A percentile compares a stretch with the other conserved stretches of the same genome.
Evolutionary conservation across 139 green algal genomes (phyloP).

Genomic region (Micractinium conductrix): DNA sequence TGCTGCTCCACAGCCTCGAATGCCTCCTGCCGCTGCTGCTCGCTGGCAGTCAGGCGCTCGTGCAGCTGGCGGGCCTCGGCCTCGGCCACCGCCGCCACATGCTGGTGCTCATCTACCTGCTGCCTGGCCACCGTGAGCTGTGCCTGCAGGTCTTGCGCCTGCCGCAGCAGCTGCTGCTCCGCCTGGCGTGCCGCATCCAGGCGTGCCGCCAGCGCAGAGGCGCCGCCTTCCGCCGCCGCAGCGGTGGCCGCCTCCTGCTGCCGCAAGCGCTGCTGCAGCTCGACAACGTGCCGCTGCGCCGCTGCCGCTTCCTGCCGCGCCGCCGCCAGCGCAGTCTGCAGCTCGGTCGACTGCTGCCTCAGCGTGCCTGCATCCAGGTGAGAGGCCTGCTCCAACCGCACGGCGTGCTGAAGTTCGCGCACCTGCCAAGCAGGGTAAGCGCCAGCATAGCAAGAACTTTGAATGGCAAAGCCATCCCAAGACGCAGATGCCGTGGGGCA

Average conservation of each 20-base stretch:
- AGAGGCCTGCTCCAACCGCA: slow-evolving; percentile 7
- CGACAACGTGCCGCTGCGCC: neutral
- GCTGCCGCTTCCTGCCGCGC: neutral
- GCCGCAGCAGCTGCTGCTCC: slow-evolving; percentile 23
- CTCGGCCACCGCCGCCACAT: neutral
- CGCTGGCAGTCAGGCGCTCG: slow-evolving; percentile 10
- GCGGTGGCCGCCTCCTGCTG: neutral
- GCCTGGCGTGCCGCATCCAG: slow-evolving; percentile 16
- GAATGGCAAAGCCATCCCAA: neutral
- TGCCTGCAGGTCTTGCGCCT: slow-evolving; percentile 16
- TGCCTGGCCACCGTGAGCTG: neutral
- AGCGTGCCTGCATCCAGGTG: neutral
- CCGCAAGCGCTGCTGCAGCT: slow-evolving; percentile 14
- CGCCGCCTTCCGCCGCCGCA: neutral
- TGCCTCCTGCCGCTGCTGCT: slow-evolving; percentile 19
- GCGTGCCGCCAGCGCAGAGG: neutral
- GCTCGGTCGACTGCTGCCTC: neutral
- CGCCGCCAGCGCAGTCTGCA: neutral
- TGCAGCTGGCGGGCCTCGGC: neutral
- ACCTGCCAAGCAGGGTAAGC: neutral
- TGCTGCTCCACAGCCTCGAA: slow-evolving; percentile 26
- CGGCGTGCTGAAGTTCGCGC: slow-evolving; percentile 17
- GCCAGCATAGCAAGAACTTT: neutral
- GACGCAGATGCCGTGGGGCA: neutral
- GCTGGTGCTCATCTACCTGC: neutral